Conservation (phyloP, 1,284 basidiomycete genomes). For the Afroboletus lepidellus region DNA sequence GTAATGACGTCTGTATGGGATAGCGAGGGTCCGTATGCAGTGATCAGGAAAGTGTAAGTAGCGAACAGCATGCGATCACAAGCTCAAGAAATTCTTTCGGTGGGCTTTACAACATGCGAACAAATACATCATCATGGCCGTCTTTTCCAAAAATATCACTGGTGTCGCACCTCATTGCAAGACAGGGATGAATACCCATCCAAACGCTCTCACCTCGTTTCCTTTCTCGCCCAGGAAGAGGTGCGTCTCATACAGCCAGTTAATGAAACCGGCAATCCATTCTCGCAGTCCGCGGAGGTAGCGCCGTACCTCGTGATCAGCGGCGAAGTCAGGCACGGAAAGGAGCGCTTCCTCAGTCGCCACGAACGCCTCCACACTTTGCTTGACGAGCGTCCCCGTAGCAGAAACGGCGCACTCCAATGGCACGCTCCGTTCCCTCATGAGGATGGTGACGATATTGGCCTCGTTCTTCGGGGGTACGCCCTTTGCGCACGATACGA, state of each 20-base stretch:
- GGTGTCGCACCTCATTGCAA: constrained; percentile 3
- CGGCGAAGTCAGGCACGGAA: constrained; percentile 9
- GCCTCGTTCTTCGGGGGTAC: constrained; percentile 11
- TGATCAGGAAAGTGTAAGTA: neutral
- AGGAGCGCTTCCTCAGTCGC: constrained; percentile 22
- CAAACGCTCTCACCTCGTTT: constrained; percentile 55
- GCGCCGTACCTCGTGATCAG: constrained; percentile 34
- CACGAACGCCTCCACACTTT: constrained; percentile 32
- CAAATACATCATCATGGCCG: constrained; percentile 2
- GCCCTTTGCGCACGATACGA: constrained; percentile 30
- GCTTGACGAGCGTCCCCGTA: constrained; percentile 27
- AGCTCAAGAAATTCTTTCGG: constrained; percentile 12
- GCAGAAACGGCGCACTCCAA: constrained; percentile 24
- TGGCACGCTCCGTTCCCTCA: constrained; percentile 26
- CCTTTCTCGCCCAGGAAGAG: constrained; percentile 56
- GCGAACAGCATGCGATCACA: neutral
- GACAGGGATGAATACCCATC: constrained; percentile 55
- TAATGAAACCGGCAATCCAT: constrained; percentile 49
- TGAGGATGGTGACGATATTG: constrained; percentile 27
- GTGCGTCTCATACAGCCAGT: constrained; percentile 62
- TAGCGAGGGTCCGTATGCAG: neutral
- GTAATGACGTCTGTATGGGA: neutral
- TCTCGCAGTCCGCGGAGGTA: constrained; percentile 51
- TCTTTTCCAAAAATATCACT: neutral
- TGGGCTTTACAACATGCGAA: neutral